Conservation (phyloP, 345 rosid species). For the Odontarrhena argentea region DNA sequence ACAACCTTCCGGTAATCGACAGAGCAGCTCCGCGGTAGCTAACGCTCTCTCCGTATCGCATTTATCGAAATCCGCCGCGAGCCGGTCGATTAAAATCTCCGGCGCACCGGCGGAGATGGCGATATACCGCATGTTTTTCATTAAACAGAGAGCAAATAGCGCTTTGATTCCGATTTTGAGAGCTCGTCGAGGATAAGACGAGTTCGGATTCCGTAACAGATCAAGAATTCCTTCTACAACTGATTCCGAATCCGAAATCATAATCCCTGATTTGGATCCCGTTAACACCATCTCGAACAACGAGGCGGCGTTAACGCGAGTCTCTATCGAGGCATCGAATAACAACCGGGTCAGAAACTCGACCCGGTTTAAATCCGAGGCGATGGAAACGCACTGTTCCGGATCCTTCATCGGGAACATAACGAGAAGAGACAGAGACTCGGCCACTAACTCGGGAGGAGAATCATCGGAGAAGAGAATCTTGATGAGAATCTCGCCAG, state of each 20-base stretch:
- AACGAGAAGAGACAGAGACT: constrained; percentile 64
- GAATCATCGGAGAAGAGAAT: constrained; percentile 48
- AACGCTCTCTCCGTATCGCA: constrained; percentile 83
- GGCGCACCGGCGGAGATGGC: constrained; percentile 77
- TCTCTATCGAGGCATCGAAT: constrained; percentile 61
- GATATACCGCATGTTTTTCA: constrained; percentile 64
- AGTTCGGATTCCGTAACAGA: constrained; percentile 48
- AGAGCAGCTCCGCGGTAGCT: constrained; percentile 79
- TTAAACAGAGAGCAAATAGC: constrained; percentile 69
- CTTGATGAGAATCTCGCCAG: constrained; percentile 41
- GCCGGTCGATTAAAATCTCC: constrained; percentile 59
- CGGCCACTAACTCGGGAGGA: constrained; percentile 53
- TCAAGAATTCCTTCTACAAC: constrained; percentile 72
- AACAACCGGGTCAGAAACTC: constrained; percentile 51
- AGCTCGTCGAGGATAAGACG: constrained; percentile 57
- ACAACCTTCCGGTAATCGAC: constrained; percentile 70
- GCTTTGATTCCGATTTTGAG: constrained; percentile 71
- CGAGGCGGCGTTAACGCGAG: constrained; percentile 75
- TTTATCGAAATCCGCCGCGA: constrained; percentile 70
- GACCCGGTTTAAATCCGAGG: constrained; percentile 51
- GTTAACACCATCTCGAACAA: constrained; percentile 68
- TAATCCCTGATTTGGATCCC: constrained; percentile 56
- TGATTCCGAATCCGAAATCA: constrained; percentile 51
- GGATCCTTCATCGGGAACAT: constrained; percentile 66
- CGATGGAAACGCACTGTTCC: constrained; percentile 52